A percentile compares a stretch with the other conserved stretches of the same genome.
Conservation (phyloP, 148 eudicot genomes). For the Heliamphora exappendiculata region DNA sequence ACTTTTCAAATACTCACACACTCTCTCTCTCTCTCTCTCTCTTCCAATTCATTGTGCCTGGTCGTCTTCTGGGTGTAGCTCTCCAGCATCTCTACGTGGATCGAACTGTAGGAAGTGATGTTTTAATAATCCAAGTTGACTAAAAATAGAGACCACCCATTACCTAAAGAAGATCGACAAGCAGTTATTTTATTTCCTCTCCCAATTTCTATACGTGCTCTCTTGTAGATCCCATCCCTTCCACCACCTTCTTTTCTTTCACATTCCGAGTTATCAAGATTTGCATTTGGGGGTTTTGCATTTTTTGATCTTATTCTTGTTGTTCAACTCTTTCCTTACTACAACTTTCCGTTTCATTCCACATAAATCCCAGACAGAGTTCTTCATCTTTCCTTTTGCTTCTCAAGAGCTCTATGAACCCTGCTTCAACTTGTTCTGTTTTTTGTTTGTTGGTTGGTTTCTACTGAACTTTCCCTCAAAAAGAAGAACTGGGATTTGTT, state of each 20-base stretch:
- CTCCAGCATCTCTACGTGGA: slow-evolving; percentile 14
- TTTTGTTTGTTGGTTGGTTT: not conserved
- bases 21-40: no score
- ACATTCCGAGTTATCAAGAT: not conserved
- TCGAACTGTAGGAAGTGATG: slow-evolving; percentile 8
- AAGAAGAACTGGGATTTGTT: slow-evolving; percentile 7
- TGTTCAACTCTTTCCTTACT: not conserved
- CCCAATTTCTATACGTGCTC: not conserved
- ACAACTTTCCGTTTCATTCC: not conserved
- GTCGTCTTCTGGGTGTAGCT: slow-evolving; percentile 9
- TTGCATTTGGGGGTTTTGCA: not conserved
- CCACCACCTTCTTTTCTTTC: not conserved
- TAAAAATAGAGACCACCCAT: slow-evolving; percentile 20
- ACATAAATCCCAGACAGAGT: not conserved
- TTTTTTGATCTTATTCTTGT: not conserved
- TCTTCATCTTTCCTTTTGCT: not conserved
- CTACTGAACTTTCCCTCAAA: not conserved
- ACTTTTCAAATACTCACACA: no score
- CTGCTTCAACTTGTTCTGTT: slow-evolving; percentile 9
- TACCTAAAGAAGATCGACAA: slow-evolving; percentile 7
- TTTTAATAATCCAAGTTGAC: slow-evolving; percentile 16
- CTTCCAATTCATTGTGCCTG: not conserved
- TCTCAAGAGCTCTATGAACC: slow-evolving; percentile 5
- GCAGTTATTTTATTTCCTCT: slow-evolving; percentile 8
- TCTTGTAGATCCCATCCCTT: not conserved